Conservation (phyloP, 2,329 filamentous ascomycete genomes). For the Hypomyces rosellus region DNA sequence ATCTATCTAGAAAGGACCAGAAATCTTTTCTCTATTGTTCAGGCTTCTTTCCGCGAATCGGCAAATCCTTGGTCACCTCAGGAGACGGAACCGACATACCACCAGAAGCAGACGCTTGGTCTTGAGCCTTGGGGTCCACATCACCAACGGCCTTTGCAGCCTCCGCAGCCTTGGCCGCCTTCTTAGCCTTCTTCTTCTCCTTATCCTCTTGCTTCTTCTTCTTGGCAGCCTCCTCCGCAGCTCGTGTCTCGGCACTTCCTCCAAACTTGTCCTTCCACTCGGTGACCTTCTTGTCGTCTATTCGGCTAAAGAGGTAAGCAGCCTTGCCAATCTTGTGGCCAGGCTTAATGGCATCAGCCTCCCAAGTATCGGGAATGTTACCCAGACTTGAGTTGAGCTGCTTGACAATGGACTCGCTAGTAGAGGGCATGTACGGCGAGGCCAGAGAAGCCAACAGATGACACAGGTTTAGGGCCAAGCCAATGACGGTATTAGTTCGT, state of each 20-base stretch:
- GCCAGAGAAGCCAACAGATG: conserved; percentile 74
- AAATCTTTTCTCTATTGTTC: not conserved
- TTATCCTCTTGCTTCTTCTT: conserved; percentile 37
- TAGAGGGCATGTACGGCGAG: conserved; percentile 80
- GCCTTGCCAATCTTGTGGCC: conserved; percentile 79
- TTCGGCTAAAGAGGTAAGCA: conserved; percentile 72
- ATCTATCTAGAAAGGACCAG: not conserved
- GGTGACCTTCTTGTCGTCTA: conserved; percentile 72
- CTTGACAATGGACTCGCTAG: conserved; percentile 64
- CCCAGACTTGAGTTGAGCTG: conserved; percentile 57
- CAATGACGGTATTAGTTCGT: conserved; percentile 55
- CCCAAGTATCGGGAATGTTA: conserved; percentile 57
- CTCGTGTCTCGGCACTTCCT: conserved; percentile 8
- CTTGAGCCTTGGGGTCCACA: conserved; percentile 13
- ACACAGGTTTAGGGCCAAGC: conserved; percentile 76
- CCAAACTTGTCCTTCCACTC: conserved; percentile 78
- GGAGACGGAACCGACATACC: conserved; percentile 13
- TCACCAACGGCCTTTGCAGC: conserved; percentile 16
- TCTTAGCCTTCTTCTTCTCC: conserved; percentile 31
- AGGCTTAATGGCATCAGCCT: conserved; percentile 52
- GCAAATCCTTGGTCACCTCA: conserved; percentile 18
- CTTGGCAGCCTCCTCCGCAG: conserved; percentile 11
- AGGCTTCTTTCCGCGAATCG: conserved; percentile 17
- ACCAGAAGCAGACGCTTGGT: conserved; percentile 14
- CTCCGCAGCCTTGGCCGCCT: conserved; percentile 27